phyloP scores from a whole-genome alignment of 2,329 filamentous ascomycete genomes.

The Cylindrodendrum hubeiense region DNA sequence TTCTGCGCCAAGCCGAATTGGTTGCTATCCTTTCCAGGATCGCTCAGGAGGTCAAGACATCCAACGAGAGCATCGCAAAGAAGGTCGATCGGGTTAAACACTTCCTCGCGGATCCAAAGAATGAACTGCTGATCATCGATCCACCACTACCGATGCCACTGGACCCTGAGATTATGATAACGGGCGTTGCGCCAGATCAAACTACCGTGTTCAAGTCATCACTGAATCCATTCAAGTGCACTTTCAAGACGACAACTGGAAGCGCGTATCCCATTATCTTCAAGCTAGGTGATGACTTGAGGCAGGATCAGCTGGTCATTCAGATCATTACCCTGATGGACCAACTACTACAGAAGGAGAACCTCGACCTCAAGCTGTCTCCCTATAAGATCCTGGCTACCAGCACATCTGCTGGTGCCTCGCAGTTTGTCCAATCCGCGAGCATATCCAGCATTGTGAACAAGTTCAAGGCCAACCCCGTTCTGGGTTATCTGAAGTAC shows the following conservation, averaged over 20 bases:
- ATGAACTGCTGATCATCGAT: conserved; percentile 86
- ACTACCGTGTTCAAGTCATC: conserved; percentile 96
- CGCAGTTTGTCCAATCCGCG: conserved; percentile 92
- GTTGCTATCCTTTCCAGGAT: conserved; percentile 89
- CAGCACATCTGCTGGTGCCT: conserved; percentile 87
- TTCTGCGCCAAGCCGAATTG: conserved; percentile 90
- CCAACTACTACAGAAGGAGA: conserved; percentile 93
- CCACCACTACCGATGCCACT: conserved; percentile 89
- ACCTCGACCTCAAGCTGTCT: conserved; percentile 92
- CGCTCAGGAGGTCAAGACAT: conserved; percentile 87
- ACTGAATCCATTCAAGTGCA: conserved; percentile 89
- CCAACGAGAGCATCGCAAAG: conserved; percentile 79
- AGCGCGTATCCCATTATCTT: conserved; percentile 92
- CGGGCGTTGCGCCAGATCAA: conserved; percentile 85
- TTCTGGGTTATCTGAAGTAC: conserved; percentile 85
- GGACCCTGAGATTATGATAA: conserved; percentile 84
- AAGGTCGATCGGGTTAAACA: conserved; percentile 90
- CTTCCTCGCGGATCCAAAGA: conserved; percentile 87
- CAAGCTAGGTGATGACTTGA: conserved; percentile 95
- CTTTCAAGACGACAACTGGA: conserved; percentile 85
- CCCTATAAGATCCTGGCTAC: conserved; percentile 98
- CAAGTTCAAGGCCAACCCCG: conserved; percentile 81
- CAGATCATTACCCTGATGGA: conserved; percentile 99
- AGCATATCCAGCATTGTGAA: conserved; percentile 85
- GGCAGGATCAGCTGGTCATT: conserved; percentile 97